Evolutionary conservation across 805 yeast genomes (phyloP).

Genomic region (Naumovozyma dairenensis): DNA sequence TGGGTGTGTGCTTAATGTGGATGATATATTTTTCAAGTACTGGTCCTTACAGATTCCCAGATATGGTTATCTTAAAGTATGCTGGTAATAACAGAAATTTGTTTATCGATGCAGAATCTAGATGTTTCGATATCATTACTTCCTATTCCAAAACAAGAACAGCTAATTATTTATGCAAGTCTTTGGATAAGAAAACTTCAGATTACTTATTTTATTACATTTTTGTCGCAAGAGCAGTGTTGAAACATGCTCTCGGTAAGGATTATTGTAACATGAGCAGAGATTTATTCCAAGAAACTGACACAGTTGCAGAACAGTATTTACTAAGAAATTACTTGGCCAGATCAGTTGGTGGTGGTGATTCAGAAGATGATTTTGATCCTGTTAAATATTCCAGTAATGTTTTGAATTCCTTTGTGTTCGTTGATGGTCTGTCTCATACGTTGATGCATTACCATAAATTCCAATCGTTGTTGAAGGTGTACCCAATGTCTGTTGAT

Average conservation of each 20-base stretch:
- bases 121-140: background rate
- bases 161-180: background rate
- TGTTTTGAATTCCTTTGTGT: too few relatives aligned
- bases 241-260: background rate
- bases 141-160: background rate
- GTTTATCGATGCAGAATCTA: conserved; percentile 1
- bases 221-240: background rate
- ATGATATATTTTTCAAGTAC: conserved; percentile 4
- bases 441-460: too few relatives aligned
- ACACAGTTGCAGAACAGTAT: too few relatives aligned
- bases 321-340: too few relatives aligned
- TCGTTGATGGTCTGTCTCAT: too few relatives aligned
- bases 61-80: conserved; percentile 2
- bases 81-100: conserved; percentile 3
- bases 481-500: too few relatives aligned
- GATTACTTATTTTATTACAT: background rate
- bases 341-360: too few relatives aligned
- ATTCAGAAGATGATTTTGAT: too few relatives aligned
- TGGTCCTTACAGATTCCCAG: conserved; percentile 2
- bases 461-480: too few relatives aligned
- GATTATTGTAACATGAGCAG: too few relatives aligned
- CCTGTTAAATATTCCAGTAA: too few relatives aligned
- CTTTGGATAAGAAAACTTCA: background rate
- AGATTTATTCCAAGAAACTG: too few relatives aligned
- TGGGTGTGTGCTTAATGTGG: conserved; percentile 3